phyloP scores from a whole-genome alignment of 257 asterid species.

The Lavandula angustifolia region DNA sequence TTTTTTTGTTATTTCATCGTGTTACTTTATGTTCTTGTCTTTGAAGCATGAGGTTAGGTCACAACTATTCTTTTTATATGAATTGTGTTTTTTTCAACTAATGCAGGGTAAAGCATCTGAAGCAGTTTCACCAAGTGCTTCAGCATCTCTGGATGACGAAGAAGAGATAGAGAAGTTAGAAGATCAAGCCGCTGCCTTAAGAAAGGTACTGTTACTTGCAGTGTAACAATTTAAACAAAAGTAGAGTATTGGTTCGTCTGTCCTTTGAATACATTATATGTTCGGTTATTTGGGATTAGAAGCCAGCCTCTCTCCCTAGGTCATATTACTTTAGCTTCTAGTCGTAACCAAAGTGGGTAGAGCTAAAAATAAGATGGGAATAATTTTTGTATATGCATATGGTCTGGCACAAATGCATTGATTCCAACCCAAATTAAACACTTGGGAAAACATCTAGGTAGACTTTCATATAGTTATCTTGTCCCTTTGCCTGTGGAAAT shows the following conservation, averaged over 20 bases:
- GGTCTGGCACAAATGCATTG: too few relatives aligned
- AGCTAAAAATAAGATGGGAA: background rate
- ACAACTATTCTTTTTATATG: background rate
- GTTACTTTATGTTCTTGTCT: background rate
- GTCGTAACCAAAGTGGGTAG: background rate
- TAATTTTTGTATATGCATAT: too few relatives aligned
- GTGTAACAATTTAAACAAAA: too few relatives aligned
- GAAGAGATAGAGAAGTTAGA: slow-evolving; percentile 72
- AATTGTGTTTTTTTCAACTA: slow-evolving; percentile 12
- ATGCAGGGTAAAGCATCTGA: slow-evolving; percentile 65
- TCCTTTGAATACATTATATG: background rate
- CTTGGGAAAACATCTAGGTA: background rate
- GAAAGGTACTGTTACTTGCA: slow-evolving; percentile 49
- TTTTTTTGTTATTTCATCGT: background rate
- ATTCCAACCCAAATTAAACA: background rate
- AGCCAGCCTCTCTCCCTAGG: too few relatives aligned
- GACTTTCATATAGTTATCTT: too few relatives aligned
- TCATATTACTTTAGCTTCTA: background rate
- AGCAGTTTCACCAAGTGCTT: slow-evolving; percentile 38
- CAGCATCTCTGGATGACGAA: slow-evolving; percentile 59
- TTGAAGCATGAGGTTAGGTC: background rate
- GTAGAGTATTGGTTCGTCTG: background rate
- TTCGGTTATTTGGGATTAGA: too few relatives aligned
- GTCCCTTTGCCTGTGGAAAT: too few relatives aligned
- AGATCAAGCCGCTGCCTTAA: slow-evolving; percentile 57